Base-by-base conservation (phyloP, 192 early-diverging fungal species). In the Umbelopsis sp. region DNA sequence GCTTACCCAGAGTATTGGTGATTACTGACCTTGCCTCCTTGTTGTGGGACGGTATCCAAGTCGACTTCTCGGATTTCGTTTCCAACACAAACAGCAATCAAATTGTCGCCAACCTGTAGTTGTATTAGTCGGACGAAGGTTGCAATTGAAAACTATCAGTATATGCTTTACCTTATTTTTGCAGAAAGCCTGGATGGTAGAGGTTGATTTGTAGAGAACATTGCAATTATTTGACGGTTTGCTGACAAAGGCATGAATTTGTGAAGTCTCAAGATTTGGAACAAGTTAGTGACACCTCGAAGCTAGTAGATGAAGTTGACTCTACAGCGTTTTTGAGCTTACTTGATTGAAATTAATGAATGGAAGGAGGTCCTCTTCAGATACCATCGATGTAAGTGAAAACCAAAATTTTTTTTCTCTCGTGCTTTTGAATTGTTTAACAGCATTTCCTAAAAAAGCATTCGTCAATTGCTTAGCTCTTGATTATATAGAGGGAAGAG, bases 51-150 rank as follows among this genome's bases (percentile, higher is more conserved):
- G 49, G 79, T 77, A 12, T 77, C 82, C 10, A 91, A 55, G 67
- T 94, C 91, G 68, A 94, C 78, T 78, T 94, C 93, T 23, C 81
- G 80, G 50, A 94, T 86, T 35, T 84, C 85, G 1, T 82, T 81
- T 65, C 87, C 82, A 2, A 88, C 87, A 46, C 84, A 91, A 7
- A 92, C 78, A 11, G 88, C 93, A 22, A 93, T 79, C 4, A 82
- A 71, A 46, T 91, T 85, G 2, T 72, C 74, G 53, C 89, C 83
- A 23, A 83, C 68, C 88, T 87, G 61, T 37, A 20, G 46, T n/a
- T 49, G 23, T 44, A 0, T 16, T 11, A 46, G 7, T 11, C 20
- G 37, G 3, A 53, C 7, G 47, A 10, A 6, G 0, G 7, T 1
- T 41, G 37, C 37, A 1, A 9, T 6, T 68, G 8, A 64, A 45